Evolutionary conservation across 805 yeast species (phyloP), one percentile per base, ranked within the genome.

Genomic region (Cyberlindnera mycetangii): DNA sequence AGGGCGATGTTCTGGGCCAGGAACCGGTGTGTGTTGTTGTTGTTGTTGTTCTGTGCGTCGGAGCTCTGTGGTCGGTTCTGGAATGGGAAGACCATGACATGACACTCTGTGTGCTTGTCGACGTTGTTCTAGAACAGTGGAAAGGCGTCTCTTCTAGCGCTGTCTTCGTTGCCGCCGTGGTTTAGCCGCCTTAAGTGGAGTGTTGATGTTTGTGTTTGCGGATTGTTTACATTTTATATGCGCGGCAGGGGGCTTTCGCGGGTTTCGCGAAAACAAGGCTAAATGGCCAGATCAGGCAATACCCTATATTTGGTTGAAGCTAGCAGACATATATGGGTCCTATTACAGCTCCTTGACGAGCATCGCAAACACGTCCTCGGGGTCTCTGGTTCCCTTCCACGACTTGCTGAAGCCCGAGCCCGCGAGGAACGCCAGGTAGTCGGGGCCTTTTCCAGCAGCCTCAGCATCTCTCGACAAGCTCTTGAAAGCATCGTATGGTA

Each of bases 1-100:
- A 85, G 61, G n/a, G 75, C 72, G 42, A 69, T 70, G 60, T 84
- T 84, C 55, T 62, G 71, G 39, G 50, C 58, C 34, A 54, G 55
- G 45, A 58, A 61, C 10, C 54, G 61, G 44, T 49, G 51, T 28
- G 51, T 62, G n/a, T n/a, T 27, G 49, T 30, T n/a, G 36, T 14
- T 30, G 48, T 15, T 44, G 39, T 15, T 41, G 47, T 25, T 37
- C 38, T 25, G 16, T 36, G 42, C 40, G 45, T 28, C 41, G 36
- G 41, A 41, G 24, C 33, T 47, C 32, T 38, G 45, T 24, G 47
- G 40, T 33, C 41, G 45, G 18, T 14, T 36, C 35, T 34, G 48
- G 32, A 53, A 42, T 35, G 53, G 49, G 48, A 52, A 57, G 34
- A 51, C 59, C 62, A 58, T 58, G 59, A 44, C 60, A 52, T 35